These are phyloP conservation scores for Phytophthora europaea DNA, from an alignment of 352 stramenopile genomes.

Conservation along the genomic window DNA sequence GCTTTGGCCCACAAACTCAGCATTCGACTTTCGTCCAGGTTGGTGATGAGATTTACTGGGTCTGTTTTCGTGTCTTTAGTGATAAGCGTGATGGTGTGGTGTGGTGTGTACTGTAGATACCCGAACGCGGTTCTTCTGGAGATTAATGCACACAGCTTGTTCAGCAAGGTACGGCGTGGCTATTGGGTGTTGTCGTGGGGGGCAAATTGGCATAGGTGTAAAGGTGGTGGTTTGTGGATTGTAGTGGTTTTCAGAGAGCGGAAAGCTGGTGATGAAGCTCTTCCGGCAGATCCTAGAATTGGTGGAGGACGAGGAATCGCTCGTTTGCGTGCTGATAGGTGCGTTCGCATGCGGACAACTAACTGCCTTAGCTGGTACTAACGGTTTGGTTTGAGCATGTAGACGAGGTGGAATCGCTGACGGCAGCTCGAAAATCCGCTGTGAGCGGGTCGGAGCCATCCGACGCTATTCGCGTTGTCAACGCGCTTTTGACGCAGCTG, in stretches of 20 bases:
- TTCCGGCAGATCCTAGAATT: constrained; percentile 94
- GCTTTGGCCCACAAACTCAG: constrained; percentile 93
- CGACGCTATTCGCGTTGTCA: constrained; percentile 94
- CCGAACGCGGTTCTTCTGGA: constrained; percentile 86
- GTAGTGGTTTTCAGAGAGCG: constrained; percentile 96
- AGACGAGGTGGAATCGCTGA: constrained; percentile 95
- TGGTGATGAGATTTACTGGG: constrained; percentile 5
- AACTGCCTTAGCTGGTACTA: neutral
- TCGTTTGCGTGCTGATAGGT: constrained; percentile 94
- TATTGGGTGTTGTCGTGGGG: neutral
- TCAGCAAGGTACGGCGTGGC: constrained; percentile 70
- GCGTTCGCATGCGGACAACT: neutral
- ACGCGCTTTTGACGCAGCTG: constrained; percentile 92
- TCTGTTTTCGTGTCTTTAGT: neutral
- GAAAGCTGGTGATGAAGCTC: constrained; percentile 94
- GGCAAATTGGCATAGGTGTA: neutral
- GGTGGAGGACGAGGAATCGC: constrained; percentile 86
- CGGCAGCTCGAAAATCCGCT: constrained; percentile 77
- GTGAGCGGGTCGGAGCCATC: constrained; percentile 87
- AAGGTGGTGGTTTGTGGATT: neutral
- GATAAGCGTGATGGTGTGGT: neutral
- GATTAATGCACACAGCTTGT: constrained; percentile 95
- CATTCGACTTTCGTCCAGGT: constrained; percentile 85
- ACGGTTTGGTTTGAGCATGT: constrained; percentile 4
- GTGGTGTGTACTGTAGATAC: constrained; percentile 49